phyloP scores from a whole-genome alignment of 768 basidiomycete genomes.

The Tremella fuciformis region DNA sequence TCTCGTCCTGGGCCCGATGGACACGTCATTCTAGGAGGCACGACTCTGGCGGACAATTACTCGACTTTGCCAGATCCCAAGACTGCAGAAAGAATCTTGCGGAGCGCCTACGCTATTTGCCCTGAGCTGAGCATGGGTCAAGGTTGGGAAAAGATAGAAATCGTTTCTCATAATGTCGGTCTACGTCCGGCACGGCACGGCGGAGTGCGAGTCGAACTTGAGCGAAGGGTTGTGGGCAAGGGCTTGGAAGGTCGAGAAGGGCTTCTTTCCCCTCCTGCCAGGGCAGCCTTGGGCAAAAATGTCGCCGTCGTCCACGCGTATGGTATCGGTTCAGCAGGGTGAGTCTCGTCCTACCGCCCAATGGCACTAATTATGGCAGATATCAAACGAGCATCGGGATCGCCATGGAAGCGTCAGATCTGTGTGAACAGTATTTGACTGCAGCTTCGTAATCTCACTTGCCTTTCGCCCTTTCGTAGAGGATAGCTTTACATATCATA shows the following conservation, averaged over 20 bases:
- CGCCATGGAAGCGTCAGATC: conserved; percentile 37
- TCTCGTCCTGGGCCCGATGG: conserved; percentile 58
- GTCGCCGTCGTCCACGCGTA: conserved; percentile 61
- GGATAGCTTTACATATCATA: too few relatives aligned
- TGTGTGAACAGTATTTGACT: conserved; percentile 13
- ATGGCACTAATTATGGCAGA: conserved; percentile 17
- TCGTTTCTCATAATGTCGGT: conserved; percentile 63
- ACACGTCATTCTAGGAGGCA: conserved; percentile 61
- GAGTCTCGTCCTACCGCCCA: conserved; percentile 9
- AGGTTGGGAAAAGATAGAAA: conserved; percentile 53
- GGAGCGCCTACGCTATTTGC: conserved; percentile 53
- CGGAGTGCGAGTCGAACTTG: conserved; percentile 62
- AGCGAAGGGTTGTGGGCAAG: conserved; percentile 47
- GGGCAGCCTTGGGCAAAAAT: conserved; percentile 29
- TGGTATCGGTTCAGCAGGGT: conserved; percentile 57
- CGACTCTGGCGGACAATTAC: conserved; percentile 55
- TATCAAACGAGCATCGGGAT: conserved; percentile 50
- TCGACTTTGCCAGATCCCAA: conserved; percentile 59
- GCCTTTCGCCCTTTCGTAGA: too few relatives aligned
- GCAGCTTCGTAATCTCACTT: too few relatives aligned
- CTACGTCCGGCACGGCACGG: conserved; percentile 60
- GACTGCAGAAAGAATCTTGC: conserved; percentile 56
- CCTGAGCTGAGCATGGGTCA: conserved; percentile 50
- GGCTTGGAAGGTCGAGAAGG: conserved; percentile 11
- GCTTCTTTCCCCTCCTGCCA: conserved; percentile 10